Percentiles rank a stretch among this genome's conserved stretches.
These are phyloP conservation scores for Epichloe baconii DNA, from an alignment of 2,329 filamentous ascomycete species.

Conservation along the genomic window DNA sequence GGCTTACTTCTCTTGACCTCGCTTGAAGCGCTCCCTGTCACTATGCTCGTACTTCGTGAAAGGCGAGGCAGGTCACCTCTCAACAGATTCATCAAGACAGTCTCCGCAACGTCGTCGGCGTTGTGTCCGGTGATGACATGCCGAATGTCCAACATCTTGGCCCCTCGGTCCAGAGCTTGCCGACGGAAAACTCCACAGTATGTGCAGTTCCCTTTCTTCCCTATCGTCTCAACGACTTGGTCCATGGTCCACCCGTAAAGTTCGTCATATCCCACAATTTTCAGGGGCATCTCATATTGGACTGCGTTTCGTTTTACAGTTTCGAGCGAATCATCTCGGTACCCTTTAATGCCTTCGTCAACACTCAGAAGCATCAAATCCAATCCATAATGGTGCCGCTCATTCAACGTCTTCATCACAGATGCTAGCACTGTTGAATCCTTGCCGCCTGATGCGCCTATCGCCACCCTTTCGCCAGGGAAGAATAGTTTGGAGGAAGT, in stretches of 20 bases:
- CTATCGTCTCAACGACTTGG: slow-evolving; percentile 88
- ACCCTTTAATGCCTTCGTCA: slow-evolving; percentile 94
- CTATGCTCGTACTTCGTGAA: slow-evolving; percentile 78
- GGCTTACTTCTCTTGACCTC: slow-evolving; percentile 94
- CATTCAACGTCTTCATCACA: slow-evolving; percentile 87
- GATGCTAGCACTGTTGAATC: slow-evolving; percentile 94
- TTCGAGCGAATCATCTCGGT: slow-evolving; percentile 88
- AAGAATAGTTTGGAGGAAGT: slow-evolving; percentile 67
- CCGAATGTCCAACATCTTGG: slow-evolving; percentile 71
- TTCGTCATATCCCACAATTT: slow-evolving; percentile 85
- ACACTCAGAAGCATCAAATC: slow-evolving; percentile 81
- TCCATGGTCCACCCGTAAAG: slow-evolving; percentile 99
- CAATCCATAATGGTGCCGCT: slow-evolving; percentile 74
- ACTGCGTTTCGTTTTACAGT: slow-evolving; percentile 88
- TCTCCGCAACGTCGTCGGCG: slow-evolving; percentile 93
- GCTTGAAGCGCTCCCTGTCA: slow-evolving; percentile 64
- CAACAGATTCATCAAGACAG: slow-evolving; percentile 92
- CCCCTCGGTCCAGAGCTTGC: slow-evolving; percentile 85
- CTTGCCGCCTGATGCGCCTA: slow-evolving; percentile 93
- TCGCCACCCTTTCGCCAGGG: slow-evolving; percentile 75
- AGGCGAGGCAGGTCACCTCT: slow-evolving; percentile 80
- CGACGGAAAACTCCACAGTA: slow-evolving; percentile 95
- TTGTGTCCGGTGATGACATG: slow-evolving; percentile 98
- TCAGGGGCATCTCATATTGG: slow-evolving; percentile 83
- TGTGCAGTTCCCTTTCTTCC: slow-evolving; percentile 97